phyloP scores from a whole-genome alignment of 345 rosid species.

The Nephelium lappaceum region DNA sequence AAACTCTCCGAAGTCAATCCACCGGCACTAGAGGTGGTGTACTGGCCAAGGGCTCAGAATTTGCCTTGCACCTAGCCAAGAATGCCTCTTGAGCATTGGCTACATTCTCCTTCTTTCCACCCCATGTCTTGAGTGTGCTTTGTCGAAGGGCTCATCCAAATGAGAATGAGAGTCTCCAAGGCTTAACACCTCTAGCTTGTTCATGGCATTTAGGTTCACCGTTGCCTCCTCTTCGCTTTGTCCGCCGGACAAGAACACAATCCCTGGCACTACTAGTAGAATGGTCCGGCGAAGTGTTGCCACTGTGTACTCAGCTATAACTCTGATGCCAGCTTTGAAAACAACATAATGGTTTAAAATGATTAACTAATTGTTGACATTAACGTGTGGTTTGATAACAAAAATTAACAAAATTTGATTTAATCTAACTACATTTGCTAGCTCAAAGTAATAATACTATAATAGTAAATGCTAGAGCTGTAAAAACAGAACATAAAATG shows the following conservation, averaged over 20 bases:
- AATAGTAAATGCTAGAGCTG: too few species aligned
- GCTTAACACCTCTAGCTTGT: conserved; percentile 72
- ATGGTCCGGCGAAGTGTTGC: too few species aligned
- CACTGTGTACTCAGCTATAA: too few species aligned
- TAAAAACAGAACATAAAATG: too few species aligned
- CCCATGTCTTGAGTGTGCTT: conserved; percentile 94
- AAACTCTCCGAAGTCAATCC: conserved; percentile 79
- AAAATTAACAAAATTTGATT: too few species aligned
- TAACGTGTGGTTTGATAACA: too few species aligned
- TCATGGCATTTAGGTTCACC: conserved; percentile 75
- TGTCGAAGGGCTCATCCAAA: conserved; percentile 91
- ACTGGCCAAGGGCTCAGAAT: conserved; percentile 73
- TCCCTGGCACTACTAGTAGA: conserved; percentile 78
- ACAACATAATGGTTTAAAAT: too few species aligned
- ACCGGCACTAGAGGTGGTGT: conserved; percentile 47
- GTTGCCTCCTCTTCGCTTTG: conserved; percentile 87
- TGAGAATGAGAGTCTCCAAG: conserved; percentile 94
- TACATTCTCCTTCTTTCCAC: conserved; percentile 70
- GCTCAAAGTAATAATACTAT: too few species aligned
- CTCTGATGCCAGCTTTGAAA: too few species aligned
- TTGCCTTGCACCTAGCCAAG: conserved; percentile 75
- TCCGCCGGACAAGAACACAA: too few species aligned
- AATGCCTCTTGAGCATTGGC: conserved; percentile 74
- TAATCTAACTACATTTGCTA: too few species aligned
- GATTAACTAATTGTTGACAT: too few species aligned